These are phyloP conservation scores for Stachybotrys chlorohalonatus DNA, from an alignment of 2,329 filamentous ascomycete genomes.

Conservation along the genomic window DNA sequence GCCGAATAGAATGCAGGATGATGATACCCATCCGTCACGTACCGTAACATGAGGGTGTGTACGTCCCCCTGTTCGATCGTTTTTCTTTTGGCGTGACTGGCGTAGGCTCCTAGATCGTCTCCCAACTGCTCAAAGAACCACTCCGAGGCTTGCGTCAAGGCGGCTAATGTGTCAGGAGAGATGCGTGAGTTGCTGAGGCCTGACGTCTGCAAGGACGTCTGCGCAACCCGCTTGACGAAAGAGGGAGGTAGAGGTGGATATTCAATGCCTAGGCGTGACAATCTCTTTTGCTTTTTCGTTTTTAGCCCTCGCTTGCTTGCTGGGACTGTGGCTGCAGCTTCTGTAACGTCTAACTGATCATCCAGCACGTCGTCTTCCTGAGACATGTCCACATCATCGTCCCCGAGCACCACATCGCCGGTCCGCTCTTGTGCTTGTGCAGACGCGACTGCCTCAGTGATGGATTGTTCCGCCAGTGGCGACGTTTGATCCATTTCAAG, in stretches of 20 bases:
- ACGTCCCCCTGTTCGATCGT: slow-evolving; percentile 82
- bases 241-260: slow-evolving; percentile 66
- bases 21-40: slow-evolving; percentile 24
- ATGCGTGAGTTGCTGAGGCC: slow-evolving; percentile 60
- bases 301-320: slow-evolving; percentile 6
- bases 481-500: slow-evolving; percentile 18
- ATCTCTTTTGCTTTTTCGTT: slow-evolving; percentile 28
- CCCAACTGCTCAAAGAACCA: slow-evolving; percentile 89
- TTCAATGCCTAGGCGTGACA: slow-evolving; percentile 64
- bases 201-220: slow-evolving; percentile 59
- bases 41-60: slow-evolving; percentile 75
- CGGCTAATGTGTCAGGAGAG: slow-evolving; percentile 62
- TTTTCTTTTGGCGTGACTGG: slow-evolving; percentile 72
- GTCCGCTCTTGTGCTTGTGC: slow-evolving; percentile 6
- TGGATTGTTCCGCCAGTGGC: slow-evolving; percentile 10
- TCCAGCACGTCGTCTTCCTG: slow-evolving; percentile 12
- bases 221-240: slow-evolving; percentile 66
- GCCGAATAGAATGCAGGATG: slow-evolving; percentile 12
- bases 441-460: slow-evolving; percentile 10
- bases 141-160: slow-evolving; percentile 72
- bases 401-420: slow-evolving; percentile 3
- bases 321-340: not conserved
- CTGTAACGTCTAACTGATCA: not conserved
- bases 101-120: slow-evolving; percentile 71
- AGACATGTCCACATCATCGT: not conserved